Evolutionary conservation across 2,329 filamentous ascomycete species (phyloP).

Genomic region (Sphaerostilbella broomeana): DNA sequence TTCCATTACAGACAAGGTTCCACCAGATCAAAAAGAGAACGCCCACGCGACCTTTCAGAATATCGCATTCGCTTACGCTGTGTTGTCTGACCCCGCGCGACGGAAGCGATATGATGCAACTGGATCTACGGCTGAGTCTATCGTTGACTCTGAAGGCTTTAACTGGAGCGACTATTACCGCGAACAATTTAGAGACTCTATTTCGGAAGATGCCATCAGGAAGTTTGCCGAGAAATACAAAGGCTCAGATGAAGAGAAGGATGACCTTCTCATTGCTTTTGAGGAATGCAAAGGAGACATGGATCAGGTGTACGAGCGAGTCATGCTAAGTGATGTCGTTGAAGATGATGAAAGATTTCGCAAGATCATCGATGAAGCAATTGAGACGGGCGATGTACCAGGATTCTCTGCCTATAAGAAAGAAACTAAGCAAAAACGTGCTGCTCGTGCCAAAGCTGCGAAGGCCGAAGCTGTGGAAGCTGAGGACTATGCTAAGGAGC

Average conservation of each 20-base stretch:
- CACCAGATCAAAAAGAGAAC: slow-evolving; percentile 57
- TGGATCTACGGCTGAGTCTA: slow-evolving; percentile 77
- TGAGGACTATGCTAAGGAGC: slow-evolving; percentile 64
- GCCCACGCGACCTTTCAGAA: slow-evolving; percentile 82
- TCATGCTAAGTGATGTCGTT: slow-evolving; percentile 81
- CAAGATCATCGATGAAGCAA: slow-evolving; percentile 72
- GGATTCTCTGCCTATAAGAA: slow-evolving; percentile 62
- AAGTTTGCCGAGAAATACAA: slow-evolving; percentile 75
- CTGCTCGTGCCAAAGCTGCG: slow-evolving; percentile 54
- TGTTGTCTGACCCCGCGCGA: slow-evolving; percentile 76
- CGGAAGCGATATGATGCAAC: slow-evolving; percentile 85
- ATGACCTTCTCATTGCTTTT: slow-evolving; percentile 72
- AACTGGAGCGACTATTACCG: slow-evolving; percentile 88
- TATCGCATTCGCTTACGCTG: slow-evolving; percentile 87
- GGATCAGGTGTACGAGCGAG: slow-evolving; percentile 67
- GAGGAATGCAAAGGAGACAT: slow-evolving; percentile 66
- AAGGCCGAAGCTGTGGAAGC: slow-evolving; percentile 66
- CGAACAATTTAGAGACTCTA: slow-evolving; percentile 69
- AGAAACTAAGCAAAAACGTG: slow-evolving; percentile 61
- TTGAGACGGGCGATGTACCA: slow-evolving; percentile 60
- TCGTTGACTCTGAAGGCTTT: slow-evolving; percentile 73
- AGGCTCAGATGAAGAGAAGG: slow-evolving; percentile 74
- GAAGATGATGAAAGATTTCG: slow-evolving; percentile 84
- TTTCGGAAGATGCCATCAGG: slow-evolving; percentile 68
- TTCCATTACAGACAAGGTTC: slow-evolving; percentile 62